These are phyloP conservation scores for Mucor lusitanicus DNA, from an alignment of 371 early-diverging fungal genomes.

Conservation along the genomic window DNA sequence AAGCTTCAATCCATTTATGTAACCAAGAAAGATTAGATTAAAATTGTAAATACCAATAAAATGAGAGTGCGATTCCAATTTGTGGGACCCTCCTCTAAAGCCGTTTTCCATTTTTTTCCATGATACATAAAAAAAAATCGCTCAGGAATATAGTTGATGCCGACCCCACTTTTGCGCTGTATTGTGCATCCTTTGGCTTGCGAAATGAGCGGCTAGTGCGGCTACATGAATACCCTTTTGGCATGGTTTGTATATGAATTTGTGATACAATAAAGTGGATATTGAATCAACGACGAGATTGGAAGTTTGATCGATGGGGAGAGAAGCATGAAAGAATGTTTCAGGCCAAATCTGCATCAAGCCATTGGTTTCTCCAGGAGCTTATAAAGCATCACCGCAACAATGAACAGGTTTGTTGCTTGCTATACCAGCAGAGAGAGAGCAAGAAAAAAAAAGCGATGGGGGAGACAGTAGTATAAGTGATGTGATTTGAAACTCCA, in stretches of 20 bases:
- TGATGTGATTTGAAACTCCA: not conserved
- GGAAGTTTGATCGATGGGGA: not conserved
- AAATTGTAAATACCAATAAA: conserved; percentile 5
- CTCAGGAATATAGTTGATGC: not conserved
- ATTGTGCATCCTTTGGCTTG: not conserved
- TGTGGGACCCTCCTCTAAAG: not conserved
- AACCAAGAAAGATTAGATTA: conserved; percentile 8
- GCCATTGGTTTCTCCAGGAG: not conserved
- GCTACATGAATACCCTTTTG: not conserved
- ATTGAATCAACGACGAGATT: not conserved
- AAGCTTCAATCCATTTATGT: conserved; percentile 9
- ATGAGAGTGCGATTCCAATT: not conserved
- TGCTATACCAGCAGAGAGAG: no score
- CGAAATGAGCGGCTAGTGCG: not conserved
- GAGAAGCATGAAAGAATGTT: not conserved
- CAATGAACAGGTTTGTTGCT: not conserved
- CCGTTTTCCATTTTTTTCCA: not conserved
- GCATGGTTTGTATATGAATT: not conserved
- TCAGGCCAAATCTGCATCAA: not conserved
- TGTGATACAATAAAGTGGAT: not conserved
- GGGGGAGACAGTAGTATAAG: not conserved
- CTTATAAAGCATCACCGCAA: not conserved
- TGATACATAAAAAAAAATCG: not conserved
- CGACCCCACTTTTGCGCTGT: not conserved
- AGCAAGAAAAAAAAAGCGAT: not conserved